phyloP scores from a whole-genome alignment of 208 protist species.

The Trypanosoma melophagium region DNA sequence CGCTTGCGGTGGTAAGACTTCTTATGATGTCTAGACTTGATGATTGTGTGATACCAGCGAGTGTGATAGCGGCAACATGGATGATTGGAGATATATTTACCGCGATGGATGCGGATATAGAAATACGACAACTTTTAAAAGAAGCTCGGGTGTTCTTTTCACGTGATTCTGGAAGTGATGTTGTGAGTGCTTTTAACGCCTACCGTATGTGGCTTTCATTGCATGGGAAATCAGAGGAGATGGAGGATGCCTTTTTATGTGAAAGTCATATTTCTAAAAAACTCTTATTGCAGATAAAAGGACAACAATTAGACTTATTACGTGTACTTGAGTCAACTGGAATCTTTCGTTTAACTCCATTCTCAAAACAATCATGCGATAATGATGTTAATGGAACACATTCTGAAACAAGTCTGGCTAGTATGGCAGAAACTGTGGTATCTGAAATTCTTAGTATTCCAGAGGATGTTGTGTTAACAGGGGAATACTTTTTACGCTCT shows the following conservation, averaged over 20 bases:
- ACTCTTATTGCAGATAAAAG: constrained; percentile 39
- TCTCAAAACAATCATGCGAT: background rate
- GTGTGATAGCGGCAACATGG: constrained; percentile 64
- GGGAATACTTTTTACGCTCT: constrained; percentile 40
- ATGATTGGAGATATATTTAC: constrained; percentile 58
- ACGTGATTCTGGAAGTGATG: constrained; percentile 61
- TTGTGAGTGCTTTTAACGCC: constrained; percentile 63
- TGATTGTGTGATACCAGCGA: constrained; percentile 51
- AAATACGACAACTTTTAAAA: constrained; percentile 38
- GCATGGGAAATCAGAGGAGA: constrained; percentile 17
- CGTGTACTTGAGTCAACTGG: constrained; percentile 21
- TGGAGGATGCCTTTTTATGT: constrained; percentile 43
- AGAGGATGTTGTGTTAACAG: constrained; percentile 38
- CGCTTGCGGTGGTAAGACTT: constrained; percentile 48
- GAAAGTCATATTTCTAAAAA: constrained; percentile 50
- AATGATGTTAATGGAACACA: background rate
- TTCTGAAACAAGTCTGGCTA: background rate
- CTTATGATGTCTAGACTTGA: constrained; percentile 44
- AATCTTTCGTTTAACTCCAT: constrained; percentile 2
- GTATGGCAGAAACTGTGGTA: constrained; percentile 6
- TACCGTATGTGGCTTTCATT: constrained; percentile 80
- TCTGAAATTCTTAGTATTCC: constrained; percentile 35
- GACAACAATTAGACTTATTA: constrained; percentile 18
- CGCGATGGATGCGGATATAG: constrained; percentile 27
- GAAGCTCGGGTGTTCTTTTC: constrained; percentile 84